Base-by-base conservation (phyloP, 352 stramenopile species). In the Pythium brachiatum region DNA sequence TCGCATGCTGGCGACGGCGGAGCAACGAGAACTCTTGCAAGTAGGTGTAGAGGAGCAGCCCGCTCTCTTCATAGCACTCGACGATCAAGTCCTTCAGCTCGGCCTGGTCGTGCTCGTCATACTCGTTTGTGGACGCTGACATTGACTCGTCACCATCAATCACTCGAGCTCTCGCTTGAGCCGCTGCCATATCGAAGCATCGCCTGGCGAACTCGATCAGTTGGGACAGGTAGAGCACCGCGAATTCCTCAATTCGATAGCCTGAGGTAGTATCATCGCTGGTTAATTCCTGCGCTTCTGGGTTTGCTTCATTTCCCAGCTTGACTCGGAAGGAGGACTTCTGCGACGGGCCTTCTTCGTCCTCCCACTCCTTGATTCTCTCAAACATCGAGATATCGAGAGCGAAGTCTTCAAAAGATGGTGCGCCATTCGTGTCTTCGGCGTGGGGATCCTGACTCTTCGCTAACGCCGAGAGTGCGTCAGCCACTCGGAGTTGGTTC, bases 31-130 rank as follows among this genome's bases (percentile, higher is more conserved):
- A 70, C 68, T 91, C 84, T 62, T 90, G 80, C 5, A 92, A 47
- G 4, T 90, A 61, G 26, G 81, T 89, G 68, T 84, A 94, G n/a
- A 92, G 38, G 32, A 94, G 29, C 32, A 92, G 48, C 0, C 83
- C 83, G n/a, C 75, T 75, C 51, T 94, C 83, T 72, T 94, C 85
- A 47, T 81, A 77, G 55, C 80, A 85, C 59, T 89, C 81, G 6
- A 90, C 68, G 11, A 81, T 59, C 7, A 23, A 55, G 15, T 58
- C 25, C 6, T 29, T 46, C 43, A 65, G n/a, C n/a, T 70, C 39
- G 15, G 1, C 27, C 13, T 16, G 47, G 50, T 56, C 51, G 36
- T 64, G 38, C 26, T 72, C 32, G 29, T 54, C 26, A 26, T n/a
- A 18, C 41, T 48, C 41, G 18, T 2, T 4, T 5, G 20, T 3